Conservation (phyloP, 2,329 filamentous ascomycete genomes). For the Corynespora cassiicola region DNA sequence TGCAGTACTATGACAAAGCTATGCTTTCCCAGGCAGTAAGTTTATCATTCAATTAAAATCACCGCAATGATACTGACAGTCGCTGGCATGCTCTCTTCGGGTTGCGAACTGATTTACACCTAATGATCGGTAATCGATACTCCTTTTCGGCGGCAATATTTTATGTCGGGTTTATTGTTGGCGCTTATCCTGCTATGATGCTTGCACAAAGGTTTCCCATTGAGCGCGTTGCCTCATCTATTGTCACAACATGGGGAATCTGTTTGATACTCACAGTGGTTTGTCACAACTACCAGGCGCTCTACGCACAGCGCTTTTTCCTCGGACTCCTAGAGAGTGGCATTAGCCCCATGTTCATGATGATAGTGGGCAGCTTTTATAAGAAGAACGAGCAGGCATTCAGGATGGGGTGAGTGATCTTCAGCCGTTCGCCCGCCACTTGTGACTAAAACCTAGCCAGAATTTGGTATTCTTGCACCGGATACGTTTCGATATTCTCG, state of each 20-base stretch:
- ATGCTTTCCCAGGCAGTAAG: conserved; percentile 60
- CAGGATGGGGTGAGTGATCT: conserved; percentile 63
- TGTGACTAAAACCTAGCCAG: background rate
- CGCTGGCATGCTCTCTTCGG: conserved; percentile 37
- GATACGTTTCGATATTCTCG: conserved; percentile 29
- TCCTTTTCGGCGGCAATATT: conserved; percentile 54
- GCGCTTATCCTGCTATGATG: conserved; percentile 55
- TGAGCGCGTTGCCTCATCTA: conserved; percentile 52
- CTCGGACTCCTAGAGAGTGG: conserved; percentile 61
- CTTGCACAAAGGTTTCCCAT: conserved; percentile 56
- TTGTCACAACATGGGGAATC: conserved; percentile 54
- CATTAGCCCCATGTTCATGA: conserved; percentile 60
- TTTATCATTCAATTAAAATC: too few relatives aligned
- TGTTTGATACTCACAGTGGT: conserved; percentile 56
- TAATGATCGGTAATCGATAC: conserved; percentile 49
- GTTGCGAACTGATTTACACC: conserved; percentile 38
- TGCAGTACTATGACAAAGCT: conserved; percentile 43
- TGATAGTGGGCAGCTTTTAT: conserved; percentile 63
- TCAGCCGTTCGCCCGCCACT: too few relatives aligned
- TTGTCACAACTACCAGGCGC: conserved; percentile 56
- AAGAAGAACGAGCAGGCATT: conserved; percentile 66
- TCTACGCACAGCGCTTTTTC: conserved; percentile 58
- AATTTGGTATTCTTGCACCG: conserved; percentile 67
- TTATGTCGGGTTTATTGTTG: conserved; percentile 58
- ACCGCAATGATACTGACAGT: background rate